These are phyloP conservation scores for Tolypocladium sp. DNA, from an alignment of 2,329 filamentous ascomycete species.

Conservation along the genomic window DNA sequence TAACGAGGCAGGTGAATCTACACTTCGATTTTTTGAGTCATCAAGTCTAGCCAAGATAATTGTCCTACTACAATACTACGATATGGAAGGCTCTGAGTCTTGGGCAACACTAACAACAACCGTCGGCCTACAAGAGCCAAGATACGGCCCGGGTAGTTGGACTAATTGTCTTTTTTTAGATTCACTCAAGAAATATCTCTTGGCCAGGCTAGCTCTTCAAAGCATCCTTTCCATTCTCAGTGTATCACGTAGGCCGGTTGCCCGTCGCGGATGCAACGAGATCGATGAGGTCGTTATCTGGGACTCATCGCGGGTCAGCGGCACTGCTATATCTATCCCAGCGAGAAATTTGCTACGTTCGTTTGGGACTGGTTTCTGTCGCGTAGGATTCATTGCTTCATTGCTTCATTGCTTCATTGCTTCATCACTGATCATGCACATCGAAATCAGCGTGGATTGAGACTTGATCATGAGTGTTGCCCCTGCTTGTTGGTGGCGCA, in stretches of 20 bases:
- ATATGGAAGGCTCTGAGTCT: neutral
- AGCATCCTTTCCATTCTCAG: too few species aligned
- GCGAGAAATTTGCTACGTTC: neutral
- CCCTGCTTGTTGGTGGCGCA: neutral
- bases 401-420: too few species aligned
- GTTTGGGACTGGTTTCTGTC: neutral
- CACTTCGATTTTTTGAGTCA: neutral
- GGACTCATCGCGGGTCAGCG: neutral
- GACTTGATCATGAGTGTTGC: neutral
- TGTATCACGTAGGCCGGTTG: too few species aligned
- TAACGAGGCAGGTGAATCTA: neutral
- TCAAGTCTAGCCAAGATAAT: neutral
- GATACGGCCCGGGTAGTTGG: too few species aligned
- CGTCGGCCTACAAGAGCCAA: neutral
- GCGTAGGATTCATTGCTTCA: neutral
- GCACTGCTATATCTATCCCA: neutral
- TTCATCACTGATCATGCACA: too few species aligned
- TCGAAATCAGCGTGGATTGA: neutral
- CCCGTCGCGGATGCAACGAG: neutral
- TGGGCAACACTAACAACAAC: neutral
- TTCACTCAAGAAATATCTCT: too few species aligned
- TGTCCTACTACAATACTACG: neutral
- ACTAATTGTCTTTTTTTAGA: neutral
- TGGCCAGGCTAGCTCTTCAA: too few species aligned
- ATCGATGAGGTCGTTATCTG: too few species aligned